Base-by-base conservation (phyloP, 495 filamentous ascomycete genomes). In the Chaetomium cochliodes region DNA sequence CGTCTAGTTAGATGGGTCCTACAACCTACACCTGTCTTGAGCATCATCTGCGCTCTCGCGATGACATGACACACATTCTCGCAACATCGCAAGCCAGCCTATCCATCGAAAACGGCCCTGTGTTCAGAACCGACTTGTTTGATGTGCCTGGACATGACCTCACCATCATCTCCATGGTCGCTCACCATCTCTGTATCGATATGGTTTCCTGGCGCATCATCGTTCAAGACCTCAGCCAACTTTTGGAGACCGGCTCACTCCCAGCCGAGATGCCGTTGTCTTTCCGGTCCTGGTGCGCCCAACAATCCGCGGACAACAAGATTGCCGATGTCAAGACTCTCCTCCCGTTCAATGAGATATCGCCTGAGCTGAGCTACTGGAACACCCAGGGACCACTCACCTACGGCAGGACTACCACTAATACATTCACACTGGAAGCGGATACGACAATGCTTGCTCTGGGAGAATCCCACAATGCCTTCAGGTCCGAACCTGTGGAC, bases 171-270 rank as follows among this genome's bases (percentile, higher is more conserved):
- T 85, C 81, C 8, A 75, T 88, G 72, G 75, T 79, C 33, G 84
- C 77, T 11, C 85, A 87, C 63, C 85, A 87, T 62, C 59, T 86
- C 11, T 80, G 85, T 11, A 76, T 86, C 26, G 86, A 88, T 63
- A 78, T 85, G 51, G 85, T 87, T 4, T 88, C 86, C 0, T 88
- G 84, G 85, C 77, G 83, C 28, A 80, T 87, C 6, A 83, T 88
- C 3, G 66, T 86, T 4, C 74, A 82, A 52, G 86, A 88, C 49
- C 58, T 88, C 47, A 80, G 84, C 62, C 80, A 84, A 7, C 20
- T 84, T 15, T 65, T 88, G 1, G 57, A 77, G 18, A 74, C 77
- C 37, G 73, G 78, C 0, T 47, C 50, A 16, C 37, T 69, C 0
- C 7, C 53, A 18, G 20, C 60, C 2, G 63, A 52, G n/a, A 66